Evolutionary conservation across 1,139 yeast species (phyloP), one percentile per base, ranked within the genome.

Genomic region (Candida sanyaensis): DNA sequence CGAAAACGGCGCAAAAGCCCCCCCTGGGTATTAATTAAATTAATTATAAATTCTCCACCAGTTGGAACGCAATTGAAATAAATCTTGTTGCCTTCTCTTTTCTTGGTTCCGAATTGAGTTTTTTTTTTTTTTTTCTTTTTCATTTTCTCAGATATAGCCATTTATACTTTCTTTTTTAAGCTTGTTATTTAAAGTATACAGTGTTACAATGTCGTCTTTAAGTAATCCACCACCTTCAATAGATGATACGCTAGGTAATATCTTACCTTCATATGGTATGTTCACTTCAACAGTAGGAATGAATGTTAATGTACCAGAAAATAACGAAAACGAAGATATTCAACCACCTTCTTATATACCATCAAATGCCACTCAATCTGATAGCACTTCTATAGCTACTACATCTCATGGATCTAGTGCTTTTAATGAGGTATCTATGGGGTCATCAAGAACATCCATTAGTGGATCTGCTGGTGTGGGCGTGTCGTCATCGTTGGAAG

Each of bases 251-350:
- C 39, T 55, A 10, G 49, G 55, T 40, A 48, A 49, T 1, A 75
- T 75, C 21, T 64, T 75, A 10, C 80, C 80, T 3, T 73, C 78
- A n/a, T 75, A 75, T 54, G 71, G 73, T 31, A 74, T 75, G 79
- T 74, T 67, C 58, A 73, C 74, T 51, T 62, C 73, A 34, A 75
- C 80, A 11, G 63, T 75, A 26, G 51, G 56, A 5, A 48, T 49
- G 47, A 49, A 53, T 39, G 54, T 50, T 8, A 52, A 43, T 36
- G 56, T 53, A 4, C 56, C 56, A 2, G 55, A 53, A 44, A 40
- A 37, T 4, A 46, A 21, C 1, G 37, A 40, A 12, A 28, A 41
- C 5, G 23, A 36, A 26, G 21, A 38, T n/a, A 32, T 36, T 13
- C 51, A 53, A 32, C 56, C 56, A 26, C 55, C 55, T 5, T 38